These are phyloP conservation scores for Angophora floribunda DNA, from an alignment of 345 rosid genomes.

Conservation along the genomic window DNA sequence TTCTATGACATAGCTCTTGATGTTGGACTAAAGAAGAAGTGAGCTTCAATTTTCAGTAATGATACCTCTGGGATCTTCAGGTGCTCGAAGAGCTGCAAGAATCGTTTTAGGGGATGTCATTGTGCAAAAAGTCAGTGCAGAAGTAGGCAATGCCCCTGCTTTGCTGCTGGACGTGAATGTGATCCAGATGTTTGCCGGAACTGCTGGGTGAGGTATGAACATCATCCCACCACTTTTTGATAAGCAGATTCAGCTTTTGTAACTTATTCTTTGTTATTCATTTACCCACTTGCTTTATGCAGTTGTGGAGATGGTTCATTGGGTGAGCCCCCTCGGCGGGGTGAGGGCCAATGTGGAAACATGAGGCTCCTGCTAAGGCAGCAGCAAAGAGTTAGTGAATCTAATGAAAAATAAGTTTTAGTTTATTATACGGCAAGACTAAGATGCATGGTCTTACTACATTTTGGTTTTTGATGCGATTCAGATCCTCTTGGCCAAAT, in stretches of 20 bases:
- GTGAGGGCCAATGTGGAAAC: conserved; percentile 76
- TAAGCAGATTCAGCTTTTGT: background rate
- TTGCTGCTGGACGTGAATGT: conserved; percentile 99
- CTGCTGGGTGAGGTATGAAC: conserved; percentile 65
- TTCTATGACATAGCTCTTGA: background rate
- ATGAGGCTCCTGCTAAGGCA: conserved; percentile 76
- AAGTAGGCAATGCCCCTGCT: conserved; percentile 98
- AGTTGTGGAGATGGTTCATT: conserved; percentile 75
- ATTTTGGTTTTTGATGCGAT: background rate
- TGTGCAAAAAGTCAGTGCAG: conserved; percentile 99
- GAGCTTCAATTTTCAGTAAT: background rate
- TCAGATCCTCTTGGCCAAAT: conserved; percentile 85
- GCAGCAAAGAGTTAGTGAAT: conserved; percentile 57
- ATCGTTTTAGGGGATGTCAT: conserved; percentile 97
- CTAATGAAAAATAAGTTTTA: background rate
- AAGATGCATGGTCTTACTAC: background rate
- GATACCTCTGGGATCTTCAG: conserved; percentile 23
- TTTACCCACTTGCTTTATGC: background rate
- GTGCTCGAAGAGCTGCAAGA: conserved; percentile 97
- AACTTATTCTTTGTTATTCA: background rate
- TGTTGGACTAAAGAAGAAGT: background rate
- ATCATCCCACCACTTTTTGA: background rate
- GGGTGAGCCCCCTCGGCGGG: conserved; percentile 62
- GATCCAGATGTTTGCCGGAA: conserved; percentile 98
- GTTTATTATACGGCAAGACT: background rate